Conservation (phyloP, 176 grass and related monocot genomes). For the Phoenix roebelenii region DNA sequence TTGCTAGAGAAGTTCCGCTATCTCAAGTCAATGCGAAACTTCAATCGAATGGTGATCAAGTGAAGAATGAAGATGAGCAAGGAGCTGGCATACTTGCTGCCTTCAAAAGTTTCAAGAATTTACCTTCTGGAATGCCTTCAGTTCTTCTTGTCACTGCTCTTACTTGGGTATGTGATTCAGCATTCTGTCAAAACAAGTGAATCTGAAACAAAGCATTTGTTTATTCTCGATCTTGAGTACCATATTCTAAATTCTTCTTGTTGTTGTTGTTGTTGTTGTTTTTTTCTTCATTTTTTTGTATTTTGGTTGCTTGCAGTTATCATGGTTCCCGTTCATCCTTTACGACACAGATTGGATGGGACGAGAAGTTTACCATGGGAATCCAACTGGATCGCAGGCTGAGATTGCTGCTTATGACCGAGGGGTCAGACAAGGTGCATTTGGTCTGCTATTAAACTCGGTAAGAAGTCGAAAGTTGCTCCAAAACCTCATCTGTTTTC, state of each 20-base stretch:
- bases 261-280: too few relatives aligned
- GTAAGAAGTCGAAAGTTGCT: slow-evolving; percentile 19
- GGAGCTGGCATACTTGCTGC: slow-evolving; percentile 5
- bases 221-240: not conserved
- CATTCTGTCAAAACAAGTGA: not conserved
- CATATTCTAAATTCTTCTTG: not conserved
- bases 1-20: slow-evolving; percentile 58
- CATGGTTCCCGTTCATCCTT: slow-evolving; percentile 93
- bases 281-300: not conserved
- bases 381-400: slow-evolving; percentile 41
- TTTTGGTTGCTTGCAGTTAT: slow-evolving; percentile 31
- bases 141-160: slow-evolving; percentile 78
- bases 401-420: slow-evolving; percentile 42
- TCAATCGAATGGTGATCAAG: not conserved
- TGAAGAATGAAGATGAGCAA: not conserved
- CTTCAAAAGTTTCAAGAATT: slow-evolving; percentile 57
- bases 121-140: slow-evolving; percentile 71
- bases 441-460: slow-evolving; percentile 84
- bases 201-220: not conserved
- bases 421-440: slow-evolving; percentile 64
- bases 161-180: slow-evolving; percentile 51
- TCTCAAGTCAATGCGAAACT: slow-evolving; percentile 1
- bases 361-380: slow-evolving; percentile 88
- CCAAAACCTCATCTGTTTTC: too few relatives aligned
- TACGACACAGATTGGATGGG: slow-evolving; percentile 99